Evolutionary conservation across 164 flowering plant genomes (phyloP), one percentile per base, ranked within the genome.

Genomic region (Hamamelis virginiana): DNA sequence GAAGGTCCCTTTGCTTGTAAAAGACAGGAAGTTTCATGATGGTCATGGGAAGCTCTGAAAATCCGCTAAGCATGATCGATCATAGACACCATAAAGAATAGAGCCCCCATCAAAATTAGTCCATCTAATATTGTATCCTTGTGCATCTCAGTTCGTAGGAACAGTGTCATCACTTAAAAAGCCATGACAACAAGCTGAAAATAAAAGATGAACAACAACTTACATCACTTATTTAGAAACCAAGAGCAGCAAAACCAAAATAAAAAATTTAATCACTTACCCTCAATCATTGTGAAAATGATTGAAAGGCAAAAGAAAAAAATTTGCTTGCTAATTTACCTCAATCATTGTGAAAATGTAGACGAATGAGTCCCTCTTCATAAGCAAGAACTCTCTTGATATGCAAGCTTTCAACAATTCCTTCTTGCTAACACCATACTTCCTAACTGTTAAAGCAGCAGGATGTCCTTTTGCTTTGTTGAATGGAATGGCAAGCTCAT

Each of bases 311-410:
- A n/a, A n/a, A n/a, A n/a, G n/a, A n/a, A n/a, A n/a, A n/a, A n/a
- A n/a, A 6, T 33, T 33, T 33, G 41, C 41, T 2, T 33, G 41
- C 41, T 33, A 33, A 70, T 80, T 67, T 19, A 81, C 89, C 65
- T 82, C 85, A 28, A 57, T 13, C 41, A 81, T 51, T 80, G 82
- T 85, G 81, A 87, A 84, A 62, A 84, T 64, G 65, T 82, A 84
- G 22, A 85, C 75, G 23, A 86, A 86, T 5, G 85, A 82, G 74
- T 83, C 83, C 62, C 91, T 76, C 77, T 85, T 83, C 89, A 87
- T 83, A 23, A 87, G 77, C 69, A 87, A 70, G 65, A 26, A 58
- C 59, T 87, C 89, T 69, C 89, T 76, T 0, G 80, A 57, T 11
- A 72, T 65, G 64, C 78, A 76, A 28, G 87, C 86, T 77, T 80